Percentiles rank a stretch among this genome's conserved stretches.
Evolutionary conservation across 768 basidiomycete species (phyloP).

Genomic region (Hysterangium stoloniferum): DNA sequence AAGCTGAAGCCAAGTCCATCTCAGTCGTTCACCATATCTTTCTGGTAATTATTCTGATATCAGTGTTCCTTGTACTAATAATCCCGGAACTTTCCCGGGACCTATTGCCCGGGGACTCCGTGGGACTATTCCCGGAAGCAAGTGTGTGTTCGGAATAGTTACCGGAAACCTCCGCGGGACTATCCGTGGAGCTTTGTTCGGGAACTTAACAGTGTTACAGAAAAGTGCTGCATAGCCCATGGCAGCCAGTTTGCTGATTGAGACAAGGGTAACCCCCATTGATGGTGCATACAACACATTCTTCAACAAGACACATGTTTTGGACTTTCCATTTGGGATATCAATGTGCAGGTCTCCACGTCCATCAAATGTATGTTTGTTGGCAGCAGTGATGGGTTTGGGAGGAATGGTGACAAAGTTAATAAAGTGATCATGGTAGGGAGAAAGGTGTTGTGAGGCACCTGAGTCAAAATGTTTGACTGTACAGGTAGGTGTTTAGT

Average conservation of each 20-base stretch:
- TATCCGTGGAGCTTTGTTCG: too few relatives aligned
- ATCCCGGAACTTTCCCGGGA: too few relatives aligned
- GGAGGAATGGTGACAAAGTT: conserved; percentile 22
- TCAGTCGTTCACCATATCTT: too few relatives aligned
- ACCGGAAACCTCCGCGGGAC: too few relatives aligned
- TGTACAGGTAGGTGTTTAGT: too few relatives aligned
- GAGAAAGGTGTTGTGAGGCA: conserved; percentile 30
- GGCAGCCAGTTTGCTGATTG: conserved; percentile 28
- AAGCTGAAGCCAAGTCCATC: too few relatives aligned
- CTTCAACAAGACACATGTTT: neutral
- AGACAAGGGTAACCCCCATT: neutral
- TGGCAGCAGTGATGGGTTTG: conserved; percentile 21
- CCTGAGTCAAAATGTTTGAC: conserved; percentile 25
- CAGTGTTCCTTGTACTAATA: too few relatives aligned
- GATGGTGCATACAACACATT: neutral
- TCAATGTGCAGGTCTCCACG: conserved; percentile 22
- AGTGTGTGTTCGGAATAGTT: too few relatives aligned
- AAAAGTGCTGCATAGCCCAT: conserved; percentile 24
- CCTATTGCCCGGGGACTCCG: too few relatives aligned
- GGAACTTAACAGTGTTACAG: too few relatives aligned
- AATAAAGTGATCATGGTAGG: conserved; percentile 24
- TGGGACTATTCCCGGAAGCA: too few relatives aligned
- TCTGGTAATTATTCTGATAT: too few relatives aligned
- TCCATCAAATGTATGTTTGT: conserved; percentile 24
- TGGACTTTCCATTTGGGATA: neutral